Evolutionary conservation across 106 monocot species (phyloP).

Genomic region (Ottelia alismoides): DNA sequence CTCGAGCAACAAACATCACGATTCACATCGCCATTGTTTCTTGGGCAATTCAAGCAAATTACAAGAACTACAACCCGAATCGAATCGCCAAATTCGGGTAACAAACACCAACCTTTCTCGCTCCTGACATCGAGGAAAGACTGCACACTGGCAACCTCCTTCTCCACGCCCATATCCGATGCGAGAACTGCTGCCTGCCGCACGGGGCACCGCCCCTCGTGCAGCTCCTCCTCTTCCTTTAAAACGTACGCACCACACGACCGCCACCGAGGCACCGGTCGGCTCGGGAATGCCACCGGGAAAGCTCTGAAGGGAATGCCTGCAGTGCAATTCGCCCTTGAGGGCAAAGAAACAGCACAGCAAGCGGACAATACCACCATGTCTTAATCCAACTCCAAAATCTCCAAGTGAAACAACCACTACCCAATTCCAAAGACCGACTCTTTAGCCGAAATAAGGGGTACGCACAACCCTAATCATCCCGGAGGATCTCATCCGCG

Average conservation of each 20-base stretch:
- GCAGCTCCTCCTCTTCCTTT: conserved; percentile 1
- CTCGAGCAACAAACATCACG: not conserved
- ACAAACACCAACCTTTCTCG: conserved; percentile 36
- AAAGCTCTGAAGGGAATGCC: no score
- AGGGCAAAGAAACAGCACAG: not conserved
- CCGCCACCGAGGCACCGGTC: not conserved
- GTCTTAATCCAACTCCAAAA: no score
- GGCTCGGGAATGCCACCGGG: not conserved
- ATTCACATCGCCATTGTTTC: not conserved
- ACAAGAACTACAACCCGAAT: not conserved
- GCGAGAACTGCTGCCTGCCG: conserved; percentile 34
- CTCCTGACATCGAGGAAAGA: conserved; percentile 29
- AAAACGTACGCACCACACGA: not conserved
- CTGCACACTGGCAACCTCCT: conserved; percentile 13
- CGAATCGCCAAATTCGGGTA: not conserved
- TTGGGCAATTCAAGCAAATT: not conserved
- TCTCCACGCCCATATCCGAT: conserved; percentile 28
- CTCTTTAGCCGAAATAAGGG: no score
- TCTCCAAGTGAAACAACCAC: no score
- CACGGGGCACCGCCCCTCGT: no score
- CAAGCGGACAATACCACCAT: conserved; percentile 8
- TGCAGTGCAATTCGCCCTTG: not conserved
- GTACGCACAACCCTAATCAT: no score
- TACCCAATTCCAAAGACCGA: no score
- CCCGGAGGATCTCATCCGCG: no score